Conservation (phyloP, 2,329 filamentous ascomycete genomes). For the Aspergillus piperis region DNA sequence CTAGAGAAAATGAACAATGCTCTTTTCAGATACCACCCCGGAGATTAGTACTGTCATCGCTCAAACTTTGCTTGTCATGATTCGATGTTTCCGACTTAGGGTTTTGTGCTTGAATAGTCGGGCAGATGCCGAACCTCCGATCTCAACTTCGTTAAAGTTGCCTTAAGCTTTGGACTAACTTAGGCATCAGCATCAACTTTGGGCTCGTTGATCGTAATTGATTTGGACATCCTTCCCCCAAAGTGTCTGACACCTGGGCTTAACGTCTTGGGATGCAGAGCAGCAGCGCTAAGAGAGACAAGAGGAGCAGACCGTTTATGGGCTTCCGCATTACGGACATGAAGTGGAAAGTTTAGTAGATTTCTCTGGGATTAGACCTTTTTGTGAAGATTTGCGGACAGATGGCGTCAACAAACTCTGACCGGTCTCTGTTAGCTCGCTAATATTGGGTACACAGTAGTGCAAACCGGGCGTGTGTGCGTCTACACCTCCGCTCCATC, state of each 20-base stretch:
- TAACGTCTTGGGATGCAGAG: neutral
- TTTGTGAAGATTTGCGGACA: neutral
- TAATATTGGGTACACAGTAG: neutral
- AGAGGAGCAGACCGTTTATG: neutral
- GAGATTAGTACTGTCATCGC: conserved; percentile 9
- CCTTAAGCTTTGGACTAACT: conserved; percentile 1
- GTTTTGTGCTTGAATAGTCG: neutral
- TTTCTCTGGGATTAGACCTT: neutral
- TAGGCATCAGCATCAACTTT: neutral
- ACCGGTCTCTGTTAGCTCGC: neutral
- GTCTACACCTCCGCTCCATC: neutral
- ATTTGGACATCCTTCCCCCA: neutral
- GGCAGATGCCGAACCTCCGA: conserved; percentile 2
- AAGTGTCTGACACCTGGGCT: neutral
- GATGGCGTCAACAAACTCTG: neutral
- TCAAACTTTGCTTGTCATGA: conserved; percentile 6
- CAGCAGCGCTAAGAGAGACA: neutral
- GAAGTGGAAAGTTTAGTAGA: neutral
- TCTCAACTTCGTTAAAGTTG: neutral
- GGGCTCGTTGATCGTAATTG: neutral
- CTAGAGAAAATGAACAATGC: conserved; percentile 16
- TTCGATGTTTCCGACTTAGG: neutral
- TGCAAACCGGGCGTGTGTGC: neutral
- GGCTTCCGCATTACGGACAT: neutral
- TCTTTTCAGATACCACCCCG: conserved; percentile 19